Base-by-base conservation (phyloP, 345 rosid genomes). In the Eucalyptus guilfoylei region DNA sequence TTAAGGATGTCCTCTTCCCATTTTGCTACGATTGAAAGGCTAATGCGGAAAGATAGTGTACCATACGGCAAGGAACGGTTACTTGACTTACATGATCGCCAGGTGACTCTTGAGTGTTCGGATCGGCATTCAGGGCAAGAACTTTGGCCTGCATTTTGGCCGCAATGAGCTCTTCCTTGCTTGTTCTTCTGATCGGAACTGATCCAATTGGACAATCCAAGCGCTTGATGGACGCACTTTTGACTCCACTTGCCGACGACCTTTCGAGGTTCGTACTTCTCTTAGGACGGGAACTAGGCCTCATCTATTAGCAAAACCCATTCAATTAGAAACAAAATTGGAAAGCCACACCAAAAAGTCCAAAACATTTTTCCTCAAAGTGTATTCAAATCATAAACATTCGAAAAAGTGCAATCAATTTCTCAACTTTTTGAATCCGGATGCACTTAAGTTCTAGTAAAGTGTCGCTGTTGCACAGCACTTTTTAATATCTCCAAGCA, bases 151-250 rank as follows among this genome's bases (percentile, higher is more conserved):
- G 86, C 24, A 21, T 10, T 58, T 86, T 92, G 42, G 80, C 58
- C 47, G 90, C 69, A 23, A 88, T 80, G 5, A 92, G 88, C 47
- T 93, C 92, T 16, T 88, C 92, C 89, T 90, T 91, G 1, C 92
- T 86, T 11, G 76, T 87, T 80, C 88, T 89, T 58, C 88, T 89
- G 13, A 93, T 91, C 48, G 94, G 94, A 60, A 92, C 91, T 6
- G 92, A 91, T 85, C 91, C 92, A 9, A 14, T 45, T 49, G 92
- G 95, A 86, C 93, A 92, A 32, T 90, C 92, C 44, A 88, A 40
- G 19, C 87, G 90, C 72, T 88, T 87, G n/a, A 64, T 15, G 58
- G 88, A 49, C 3, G 76, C 86, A 21, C 80, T 32, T 47, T 21
- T 60, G 9, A 5, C 12, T 49, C 62, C 50, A 30, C 32, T 32